A percentile compares a stretch with the other conserved stretches of the same genome.
Conservation (phyloP, 371 early-diverging fungal species). For the Saksenaea vasiformis region DNA sequence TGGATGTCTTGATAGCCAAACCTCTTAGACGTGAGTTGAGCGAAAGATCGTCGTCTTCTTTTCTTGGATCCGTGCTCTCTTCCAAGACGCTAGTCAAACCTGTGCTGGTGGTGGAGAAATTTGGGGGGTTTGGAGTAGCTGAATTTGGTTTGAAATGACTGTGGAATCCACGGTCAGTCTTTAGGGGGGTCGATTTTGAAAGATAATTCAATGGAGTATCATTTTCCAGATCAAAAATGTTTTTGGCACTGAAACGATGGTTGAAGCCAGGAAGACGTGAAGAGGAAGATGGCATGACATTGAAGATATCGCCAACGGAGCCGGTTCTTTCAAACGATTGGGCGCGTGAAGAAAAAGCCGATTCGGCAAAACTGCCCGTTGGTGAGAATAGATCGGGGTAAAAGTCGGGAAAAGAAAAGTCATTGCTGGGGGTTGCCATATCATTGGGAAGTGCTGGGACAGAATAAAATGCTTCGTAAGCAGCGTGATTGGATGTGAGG, state of each 20-base stretch:
- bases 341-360: slow-evolving; percentile 17
- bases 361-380: slow-evolving; percentile 26
- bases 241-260: slow-evolving; percentile 17
- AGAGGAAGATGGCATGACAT: slow-evolving; percentile 21
- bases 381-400: slow-evolving; percentile 50
- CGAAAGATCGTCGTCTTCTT: not conserved
- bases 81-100: slow-evolving; percentile 12
- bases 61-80: not conserved
- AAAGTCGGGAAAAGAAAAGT: slow-evolving; percentile 47
- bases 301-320: slow-evolving; percentile 10
- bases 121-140: slow-evolving; percentile 93
- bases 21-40: slow-evolving; percentile 13
- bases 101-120: slow-evolving; percentile 74
- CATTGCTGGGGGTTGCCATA: slow-evolving; percentile 41
- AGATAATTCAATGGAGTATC: slow-evolving; percentile 23
- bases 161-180: slow-evolving; percentile 14
- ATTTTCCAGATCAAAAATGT: slow-evolving; percentile 10
- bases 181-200: slow-evolving; percentile 32
- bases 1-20: slow-evolving; percentile 14
- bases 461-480: slow-evolving; percentile 60
- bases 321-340: slow-evolving; percentile 14
- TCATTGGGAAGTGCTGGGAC: slow-evolving; percentile 53
- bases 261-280: slow-evolving; percentile 36
- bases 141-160: slow-evolving; percentile 48
- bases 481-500: slow-evolving; percentile 34